A percentile compares a stretch with the other conserved stretches of the same genome.
phyloP scores from a whole-genome alignment of 306 rosid species.

The Carpinus viminea region DNA sequence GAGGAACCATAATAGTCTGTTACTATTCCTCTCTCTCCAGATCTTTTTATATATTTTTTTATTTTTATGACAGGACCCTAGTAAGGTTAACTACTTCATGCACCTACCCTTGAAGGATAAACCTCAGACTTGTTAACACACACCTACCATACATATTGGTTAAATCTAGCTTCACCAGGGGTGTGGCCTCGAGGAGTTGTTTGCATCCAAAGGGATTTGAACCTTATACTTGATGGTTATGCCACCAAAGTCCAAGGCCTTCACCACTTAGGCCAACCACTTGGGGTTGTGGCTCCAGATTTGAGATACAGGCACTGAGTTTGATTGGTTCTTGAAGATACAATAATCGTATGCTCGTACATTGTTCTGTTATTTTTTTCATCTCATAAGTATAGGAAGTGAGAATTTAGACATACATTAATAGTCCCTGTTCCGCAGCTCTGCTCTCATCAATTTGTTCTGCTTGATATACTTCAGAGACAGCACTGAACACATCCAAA shows the following conservation, averaged over 20 bases:
- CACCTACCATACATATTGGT: too few relatives aligned
- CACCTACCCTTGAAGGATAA: too few relatives aligned
- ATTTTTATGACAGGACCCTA: too few relatives aligned
- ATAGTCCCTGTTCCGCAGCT: slow-evolving; percentile 29
- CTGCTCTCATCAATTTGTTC: slow-evolving; percentile 37
- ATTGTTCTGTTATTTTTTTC: slow-evolving; percentile 9
- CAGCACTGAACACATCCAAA: slow-evolving; percentile 32
- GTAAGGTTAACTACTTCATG: too few relatives aligned
- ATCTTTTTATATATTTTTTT: too few relatives aligned
- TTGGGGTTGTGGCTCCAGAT: background rate
- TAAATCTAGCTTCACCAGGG: too few relatives aligned
- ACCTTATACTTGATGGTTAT: too few relatives aligned
- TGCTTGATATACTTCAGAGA: slow-evolving; percentile 52
- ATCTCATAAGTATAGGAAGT: slow-evolving; percentile 8
- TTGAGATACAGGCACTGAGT: background rate
- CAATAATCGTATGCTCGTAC: background rate
- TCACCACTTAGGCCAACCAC: too few relatives aligned
- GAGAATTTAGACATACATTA: slow-evolving; percentile 53
- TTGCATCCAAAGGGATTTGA: too few relatives aligned
- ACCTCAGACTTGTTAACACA: too few relatives aligned
- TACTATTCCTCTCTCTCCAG: background rate
- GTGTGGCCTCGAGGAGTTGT: too few relatives aligned
- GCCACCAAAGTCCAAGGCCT: too few relatives aligned
- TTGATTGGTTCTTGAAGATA: background rate
- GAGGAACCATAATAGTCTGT: background rate